These are phyloP conservation scores for Westerdykella sp. DNA, from an alignment of 2,329 filamentous ascomycete species.

Conservation along the genomic window DNA sequence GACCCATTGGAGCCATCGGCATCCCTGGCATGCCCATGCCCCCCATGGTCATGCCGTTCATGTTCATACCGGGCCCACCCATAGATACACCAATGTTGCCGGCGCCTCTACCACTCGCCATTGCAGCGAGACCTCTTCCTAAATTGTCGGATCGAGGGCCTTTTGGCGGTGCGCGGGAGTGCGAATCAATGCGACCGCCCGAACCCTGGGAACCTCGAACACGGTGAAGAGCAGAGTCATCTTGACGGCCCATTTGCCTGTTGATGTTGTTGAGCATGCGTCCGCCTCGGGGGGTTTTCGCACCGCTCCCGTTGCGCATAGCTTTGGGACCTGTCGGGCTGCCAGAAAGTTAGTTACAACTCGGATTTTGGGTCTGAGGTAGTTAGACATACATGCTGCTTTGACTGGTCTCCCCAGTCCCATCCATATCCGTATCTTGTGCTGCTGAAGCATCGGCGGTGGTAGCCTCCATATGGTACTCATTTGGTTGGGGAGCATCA, in stretches of 20 bases:
- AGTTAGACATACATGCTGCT: conserved; percentile 40
- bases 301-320: conserved; percentile 67
- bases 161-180: conserved; percentile 62
- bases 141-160: conserved; percentile 56
- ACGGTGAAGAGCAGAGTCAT: conserved; percentile 72
- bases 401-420: conserved; percentile 40
- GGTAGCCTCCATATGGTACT: conserved; percentile 20
- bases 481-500: conserved; percentile 12
- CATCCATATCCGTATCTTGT: conserved; percentile 66
- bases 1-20: conserved; percentile 30
- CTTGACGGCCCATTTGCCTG: conserved; percentile 71
- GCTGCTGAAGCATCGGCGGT: conserved; percentile 28
- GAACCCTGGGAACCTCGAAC: conserved; percentile 64
- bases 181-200: conserved; percentile 70
- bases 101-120: conserved; percentile 37
- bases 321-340: conserved; percentile 93
- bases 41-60: conserved; percentile 22
- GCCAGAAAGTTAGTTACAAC: conserved; percentile 1
- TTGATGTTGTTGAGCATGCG: conserved; percentile 80
- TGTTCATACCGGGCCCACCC: conserved; percentile 31
- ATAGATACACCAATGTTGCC: conserved; percentile 24
- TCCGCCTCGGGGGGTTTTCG: conserved; percentile 56
- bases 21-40: conserved; percentile 25
- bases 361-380: not conserved
- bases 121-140: conserved; percentile 29